A percentile compares a stretch with the other conserved stretches of the same genome.
Evolutionary conservation across 225 moss, liverwort and hornwort species (phyloP).

Genomic region (Marchantia polymorpha): DNA sequence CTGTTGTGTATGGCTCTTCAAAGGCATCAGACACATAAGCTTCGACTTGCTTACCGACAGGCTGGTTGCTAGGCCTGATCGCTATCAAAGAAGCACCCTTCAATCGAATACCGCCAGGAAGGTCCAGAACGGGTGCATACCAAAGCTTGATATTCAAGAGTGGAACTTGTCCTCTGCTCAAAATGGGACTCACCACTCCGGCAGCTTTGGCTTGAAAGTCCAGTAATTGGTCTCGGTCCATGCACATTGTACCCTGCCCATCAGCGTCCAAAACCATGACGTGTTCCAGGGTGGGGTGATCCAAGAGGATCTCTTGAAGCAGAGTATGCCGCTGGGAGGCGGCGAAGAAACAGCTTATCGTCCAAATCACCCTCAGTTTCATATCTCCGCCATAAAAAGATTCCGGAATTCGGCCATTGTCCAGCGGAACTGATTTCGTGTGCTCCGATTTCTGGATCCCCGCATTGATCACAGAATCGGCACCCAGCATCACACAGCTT

Average conservation of each 20-base stretch:
- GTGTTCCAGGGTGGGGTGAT: not conserved
- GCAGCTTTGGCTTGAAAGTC: not conserved
- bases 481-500: conserved; percentile 77
- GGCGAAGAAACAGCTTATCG: conserved; percentile 13
- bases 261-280: conserved; percentile 10
- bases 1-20: conserved; percentile 17
- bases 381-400: conserved; percentile 12
- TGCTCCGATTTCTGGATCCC: not conserved
- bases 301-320: conserved; percentile 6
- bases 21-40: conserved; percentile 14
- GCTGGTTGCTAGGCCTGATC: conserved; percentile 16
- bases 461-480: conserved; percentile 16
- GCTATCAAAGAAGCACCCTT: conserved; percentile 14
- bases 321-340: conserved; percentile 14
- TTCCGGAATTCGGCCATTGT: not conserved
- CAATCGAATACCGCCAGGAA: conserved; percentile 5
- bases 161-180: conserved; percentile 4
- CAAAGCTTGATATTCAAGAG: conserved; percentile 17
- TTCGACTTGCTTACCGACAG: conserved; percentile 10
- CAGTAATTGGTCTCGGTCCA: conserved; percentile 10
- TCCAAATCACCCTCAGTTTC: conserved; percentile 13
- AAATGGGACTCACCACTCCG: not conserved
- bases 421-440: not conserved
- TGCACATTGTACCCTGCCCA: conserved; percentile 12
- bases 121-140: conserved; percentile 11